These are phyloP conservation scores for Acanthamoeba sp. DNA, from an alignment of 208 protist species.

Conservation along the genomic window DNA sequence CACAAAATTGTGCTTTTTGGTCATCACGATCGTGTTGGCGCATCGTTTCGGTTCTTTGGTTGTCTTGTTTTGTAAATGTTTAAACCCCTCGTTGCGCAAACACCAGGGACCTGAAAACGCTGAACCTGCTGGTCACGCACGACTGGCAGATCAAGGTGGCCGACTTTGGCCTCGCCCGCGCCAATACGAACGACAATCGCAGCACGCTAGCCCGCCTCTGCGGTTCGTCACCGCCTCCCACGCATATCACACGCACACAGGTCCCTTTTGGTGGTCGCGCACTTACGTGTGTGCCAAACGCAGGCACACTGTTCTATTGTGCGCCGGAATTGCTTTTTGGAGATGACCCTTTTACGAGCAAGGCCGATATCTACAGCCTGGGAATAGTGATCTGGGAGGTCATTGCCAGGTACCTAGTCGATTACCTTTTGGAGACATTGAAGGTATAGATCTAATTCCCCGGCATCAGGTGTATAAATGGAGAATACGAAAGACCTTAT, in stretches of 20 bases:
- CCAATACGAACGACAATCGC: slow-evolving; percentile 51
- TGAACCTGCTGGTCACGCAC: slow-evolving; percentile 42
- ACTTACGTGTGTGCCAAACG: not conserved
- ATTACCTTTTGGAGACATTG: not conserved
- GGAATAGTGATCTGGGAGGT: slow-evolving; percentile 64
- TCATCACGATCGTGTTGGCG: too few relatives aligned
- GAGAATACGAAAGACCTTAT: slow-evolving; percentile 18
- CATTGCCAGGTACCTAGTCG: not conserved
- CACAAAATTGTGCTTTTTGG: not conserved
- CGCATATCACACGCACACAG: not conserved
- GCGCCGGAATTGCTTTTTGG: slow-evolving; percentile 31
- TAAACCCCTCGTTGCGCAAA: too few relatives aligned
- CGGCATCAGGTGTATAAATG: not conserved
- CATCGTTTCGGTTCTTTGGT: too few relatives aligned
- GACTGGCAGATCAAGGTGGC: slow-evolving; percentile 73
- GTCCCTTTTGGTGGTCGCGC: too few relatives aligned
- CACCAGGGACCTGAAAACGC: slow-evolving; percentile 39
- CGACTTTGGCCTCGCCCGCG: slow-evolving; percentile 27
- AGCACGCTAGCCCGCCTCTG: slow-evolving; percentile 5
- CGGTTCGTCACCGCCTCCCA: not conserved
- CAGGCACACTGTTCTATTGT: not conserved
- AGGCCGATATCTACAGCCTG: slow-evolving; percentile 53
- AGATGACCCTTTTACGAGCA: not conserved
- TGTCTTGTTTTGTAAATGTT: too few relatives aligned
- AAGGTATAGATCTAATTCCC: not conserved